Evolutionary conservation across 164 flowering plant species (phyloP), one percentile per base, ranked within the genome.

Genomic region (Sedum album): DNA sequence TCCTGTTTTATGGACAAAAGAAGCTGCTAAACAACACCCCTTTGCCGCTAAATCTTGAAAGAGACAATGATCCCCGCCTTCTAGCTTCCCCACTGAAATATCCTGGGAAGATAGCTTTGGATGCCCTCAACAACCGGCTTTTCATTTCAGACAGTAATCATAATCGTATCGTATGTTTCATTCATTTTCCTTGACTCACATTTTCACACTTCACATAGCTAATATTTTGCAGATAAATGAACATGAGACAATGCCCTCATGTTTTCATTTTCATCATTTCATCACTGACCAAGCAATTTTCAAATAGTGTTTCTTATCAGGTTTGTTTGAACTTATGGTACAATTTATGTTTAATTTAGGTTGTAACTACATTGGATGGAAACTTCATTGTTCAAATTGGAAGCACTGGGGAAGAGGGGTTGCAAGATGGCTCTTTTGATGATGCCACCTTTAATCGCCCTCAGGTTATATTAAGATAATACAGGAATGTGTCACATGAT

Each of bases 81-180:
- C 31, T 82, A 70, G 78, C 81, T 44, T 94, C 97, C 39, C 97
- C 97, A 2, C 72, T 91, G 77, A 94, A 91, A 83, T 94, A 91
- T 79, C 98, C 98, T 36, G 98, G 97, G 69, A 94, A 94, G 82
- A 82, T 94, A 73, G 95, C 86, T 60, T 75, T 86, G 65, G 98
- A 94, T 78, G 78, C 78, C 67, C 76, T 85, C 72, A 94, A 94
- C 82, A 87, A 85, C 76, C 85, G 97, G 68, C 86, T 94, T 21
- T 94, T 94, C 78, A 94, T 94, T 73, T 88, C 98, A 46, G 98
- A 94, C 80, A 94, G 98, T 80, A 91, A 84, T 73, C 97, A 91
- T 76, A 91, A 94, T 75, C 88, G 98, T 72, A 86, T 94, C 36
- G 98, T 94, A 72, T 1, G 84, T 71, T 69, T 82, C 76, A 74